Conservation (phyloP, 495 filamentous ascomycete species). For the Aspergillus funiculosus region DNA sequence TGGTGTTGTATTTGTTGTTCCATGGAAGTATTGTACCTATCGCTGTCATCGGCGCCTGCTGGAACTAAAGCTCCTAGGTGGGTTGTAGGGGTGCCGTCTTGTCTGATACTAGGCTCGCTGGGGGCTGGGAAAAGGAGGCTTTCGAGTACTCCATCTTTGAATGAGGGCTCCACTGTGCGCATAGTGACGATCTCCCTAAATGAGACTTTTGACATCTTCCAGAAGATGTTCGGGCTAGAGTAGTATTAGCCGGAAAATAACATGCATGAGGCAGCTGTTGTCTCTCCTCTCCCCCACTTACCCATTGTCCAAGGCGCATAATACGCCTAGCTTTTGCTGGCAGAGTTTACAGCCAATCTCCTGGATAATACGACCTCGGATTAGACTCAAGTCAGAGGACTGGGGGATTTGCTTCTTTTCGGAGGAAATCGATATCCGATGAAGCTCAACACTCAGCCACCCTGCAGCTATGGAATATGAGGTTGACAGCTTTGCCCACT, state of each 20-base stretch:
- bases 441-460: conserved; percentile 42
- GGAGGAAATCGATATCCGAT: conserved; percentile 38
- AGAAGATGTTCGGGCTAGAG: conserved; percentile 37
- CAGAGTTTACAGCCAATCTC: conserved; percentile 43
- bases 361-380: conserved; percentile 40
- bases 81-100: conserved; percentile 17
- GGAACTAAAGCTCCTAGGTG: conserved; percentile 30
- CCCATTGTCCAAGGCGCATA: conserved; percentile 39
- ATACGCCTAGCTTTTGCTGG: conserved; percentile 38
- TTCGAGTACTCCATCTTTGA: conserved; percentile 35
- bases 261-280: background rate
- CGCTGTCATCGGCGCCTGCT: conserved; percentile 18
- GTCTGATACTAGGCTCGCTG: conserved; percentile 18
- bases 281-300: conserved; percentile 20
- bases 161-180: conserved; percentile 38
- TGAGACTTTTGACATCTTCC: conserved; percentile 43
- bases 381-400: conserved; percentile 34
- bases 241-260: conserved; percentile 15
- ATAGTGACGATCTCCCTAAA: conserved; percentile 45
- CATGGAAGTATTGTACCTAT: conserved; percentile 21
- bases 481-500: conserved; percentile 42
- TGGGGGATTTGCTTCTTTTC: conserved; percentile 41
- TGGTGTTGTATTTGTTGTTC: conserved; percentile 41
- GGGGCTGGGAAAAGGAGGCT: conserved; percentile 23
- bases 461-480: conserved; percentile 38